A percentile compares a stretch with the other conserved stretches of the same genome.
Conservation (phyloP, 306 rosid species). For the Cucurbita ficifolia region DNA sequence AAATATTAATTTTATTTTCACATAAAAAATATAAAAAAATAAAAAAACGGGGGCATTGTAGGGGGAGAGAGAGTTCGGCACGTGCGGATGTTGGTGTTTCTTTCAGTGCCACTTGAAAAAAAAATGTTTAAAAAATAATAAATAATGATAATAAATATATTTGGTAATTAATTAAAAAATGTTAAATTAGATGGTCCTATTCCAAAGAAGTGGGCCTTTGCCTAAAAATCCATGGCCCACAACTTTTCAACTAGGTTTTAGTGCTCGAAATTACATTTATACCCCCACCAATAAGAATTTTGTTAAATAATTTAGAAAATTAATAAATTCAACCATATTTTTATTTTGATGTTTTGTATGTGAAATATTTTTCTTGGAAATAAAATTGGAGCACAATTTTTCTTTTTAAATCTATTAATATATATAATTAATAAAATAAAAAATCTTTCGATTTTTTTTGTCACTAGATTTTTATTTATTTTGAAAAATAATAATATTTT, state of each 20-base stretch:
- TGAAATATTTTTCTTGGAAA: background rate
- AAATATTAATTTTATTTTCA: background rate
- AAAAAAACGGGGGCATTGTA: background rate
- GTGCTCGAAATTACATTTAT: background rate
- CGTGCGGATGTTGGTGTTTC: background rate
- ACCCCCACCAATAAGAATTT: background rate
- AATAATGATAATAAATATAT: background rate
- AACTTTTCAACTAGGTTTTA: background rate
- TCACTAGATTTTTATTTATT: background rate
- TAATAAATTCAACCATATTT: background rate
- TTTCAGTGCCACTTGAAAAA: background rate
- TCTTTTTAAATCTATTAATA: background rate
- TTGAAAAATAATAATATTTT: background rate
- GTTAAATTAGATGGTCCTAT: background rate
- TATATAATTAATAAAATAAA: background rate
- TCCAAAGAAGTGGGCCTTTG: background rate
- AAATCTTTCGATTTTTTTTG: background rate
- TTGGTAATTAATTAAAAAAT: background rate
- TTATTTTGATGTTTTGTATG: background rate
- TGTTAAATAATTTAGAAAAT: background rate
- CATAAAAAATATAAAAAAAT: too few species aligned
- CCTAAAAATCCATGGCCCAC: constrained; percentile 1
- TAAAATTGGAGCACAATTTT: background rate
- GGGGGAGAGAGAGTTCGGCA: background rate
- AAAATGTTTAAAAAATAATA: background rate